A percentile compares a stretch with the other conserved stretches of the same genome.
Conservation (phyloP, 139 green algal genomes). For the Micractinium conductrix region DNA sequence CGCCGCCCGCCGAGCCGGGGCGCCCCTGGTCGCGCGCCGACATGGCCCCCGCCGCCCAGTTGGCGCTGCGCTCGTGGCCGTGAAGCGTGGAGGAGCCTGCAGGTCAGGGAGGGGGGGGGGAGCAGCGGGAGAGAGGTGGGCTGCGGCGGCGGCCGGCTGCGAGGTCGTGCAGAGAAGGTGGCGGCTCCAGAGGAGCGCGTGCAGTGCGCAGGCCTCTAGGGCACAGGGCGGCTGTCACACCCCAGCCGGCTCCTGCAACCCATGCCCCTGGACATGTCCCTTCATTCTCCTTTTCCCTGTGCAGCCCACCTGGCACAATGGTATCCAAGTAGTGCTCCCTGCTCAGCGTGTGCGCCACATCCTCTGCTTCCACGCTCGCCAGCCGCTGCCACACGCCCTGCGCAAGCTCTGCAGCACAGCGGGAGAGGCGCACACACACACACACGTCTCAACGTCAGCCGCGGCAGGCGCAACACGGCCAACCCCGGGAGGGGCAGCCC, state of each 20-base stretch:
- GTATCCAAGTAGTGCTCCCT: conserved; percentile 40
- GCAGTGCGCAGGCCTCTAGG: neutral
- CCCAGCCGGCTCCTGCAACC: neutral
- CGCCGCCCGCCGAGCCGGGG: neutral
- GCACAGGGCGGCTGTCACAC: neutral
- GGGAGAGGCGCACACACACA: too few relatives aligned
- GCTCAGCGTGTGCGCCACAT: conserved; percentile 2
- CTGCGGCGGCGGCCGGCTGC: neutral
- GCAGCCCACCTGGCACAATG: conserved; percentile 26
- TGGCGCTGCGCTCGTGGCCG: neutral
- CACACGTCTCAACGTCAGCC: too few relatives aligned
- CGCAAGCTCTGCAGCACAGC: conserved; percentile 12
- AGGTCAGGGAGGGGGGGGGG: neutral
- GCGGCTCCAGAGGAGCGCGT: neutral
- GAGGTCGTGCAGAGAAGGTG: neutral
- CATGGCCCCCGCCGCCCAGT: neutral
- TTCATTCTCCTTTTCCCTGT: neutral
- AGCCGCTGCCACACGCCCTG: conserved; percentile 24
- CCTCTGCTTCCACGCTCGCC: conserved; percentile 5
- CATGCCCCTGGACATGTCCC: neutral
- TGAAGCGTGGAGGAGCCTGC: conserved; percentile 14
- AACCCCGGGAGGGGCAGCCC: too few relatives aligned
- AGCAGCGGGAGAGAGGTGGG: neutral
- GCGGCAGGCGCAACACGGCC: too few relatives aligned
- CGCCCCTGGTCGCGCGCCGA: neutral